Evolutionary conservation across 805 yeast genomes (phyloP).

Genomic region (Pichia manshurica): DNA sequence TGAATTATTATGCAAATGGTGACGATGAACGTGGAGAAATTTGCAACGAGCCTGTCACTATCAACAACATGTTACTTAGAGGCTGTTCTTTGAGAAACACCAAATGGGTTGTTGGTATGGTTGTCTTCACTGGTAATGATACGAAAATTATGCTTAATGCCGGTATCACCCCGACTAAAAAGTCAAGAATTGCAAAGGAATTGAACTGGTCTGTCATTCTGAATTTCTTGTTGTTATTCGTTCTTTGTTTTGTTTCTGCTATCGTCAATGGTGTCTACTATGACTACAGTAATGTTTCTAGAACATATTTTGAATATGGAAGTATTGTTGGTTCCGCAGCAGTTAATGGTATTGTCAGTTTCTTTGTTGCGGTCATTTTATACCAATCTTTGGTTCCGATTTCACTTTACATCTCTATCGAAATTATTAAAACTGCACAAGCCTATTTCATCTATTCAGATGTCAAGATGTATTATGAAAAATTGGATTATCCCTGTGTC

Average conservation of each 20-base stretch:
- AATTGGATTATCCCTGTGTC: constrained; percentile 71
- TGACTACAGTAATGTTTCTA: constrained; percentile 38
- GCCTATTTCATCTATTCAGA: constrained; percentile 78
- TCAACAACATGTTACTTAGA: constrained; percentile 63
- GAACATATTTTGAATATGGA: constrained; percentile 64
- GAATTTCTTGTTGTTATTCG: constrained; percentile 59
- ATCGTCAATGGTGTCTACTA: constrained; percentile 66
- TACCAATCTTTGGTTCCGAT: constrained; percentile 81
- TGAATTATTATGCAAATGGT: constrained; percentile 39
- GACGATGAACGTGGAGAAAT: constrained; percentile 33
- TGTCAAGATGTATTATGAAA: constrained; percentile 61
- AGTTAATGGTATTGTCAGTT: constrained; percentile 62
- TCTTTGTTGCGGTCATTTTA: constrained; percentile 69
- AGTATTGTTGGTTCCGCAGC: constrained; percentile 62
- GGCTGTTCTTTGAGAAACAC: constrained; percentile 79
- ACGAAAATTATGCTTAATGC: constrained; percentile 78
- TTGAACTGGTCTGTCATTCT: constrained; percentile 63
- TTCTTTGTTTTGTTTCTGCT: constrained; percentile 66
- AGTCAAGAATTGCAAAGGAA: constrained; percentile 67
- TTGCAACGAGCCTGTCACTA: constrained; percentile 58
- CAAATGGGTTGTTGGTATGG: constrained; percentile 77
- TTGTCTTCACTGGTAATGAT: constrained; percentile 70
- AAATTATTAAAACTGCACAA: constrained; percentile 76
- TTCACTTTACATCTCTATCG: constrained; percentile 74
- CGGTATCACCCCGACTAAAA: constrained; percentile 74